These are phyloP conservation scores for Hypoxylon lienhwacheense DNA, from an alignment of 495 filamentous ascomycete species.

Conservation along the genomic window DNA sequence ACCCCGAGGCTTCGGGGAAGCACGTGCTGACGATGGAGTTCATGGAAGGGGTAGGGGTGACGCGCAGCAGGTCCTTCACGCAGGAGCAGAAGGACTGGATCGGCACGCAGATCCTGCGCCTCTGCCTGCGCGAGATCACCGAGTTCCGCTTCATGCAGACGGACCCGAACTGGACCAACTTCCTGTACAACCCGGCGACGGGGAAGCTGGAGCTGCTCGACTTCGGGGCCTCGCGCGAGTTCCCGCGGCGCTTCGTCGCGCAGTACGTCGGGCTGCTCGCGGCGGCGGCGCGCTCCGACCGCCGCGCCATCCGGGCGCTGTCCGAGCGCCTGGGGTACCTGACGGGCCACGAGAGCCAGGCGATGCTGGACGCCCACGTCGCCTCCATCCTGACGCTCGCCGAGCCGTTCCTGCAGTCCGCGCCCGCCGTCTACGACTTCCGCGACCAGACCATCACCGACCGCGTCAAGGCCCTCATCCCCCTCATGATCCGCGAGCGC, in stretches of 20 bases:
- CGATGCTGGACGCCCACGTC: constrained; percentile 87
- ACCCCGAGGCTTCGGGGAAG: constrained; percentile 76
- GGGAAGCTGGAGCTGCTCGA: constrained; percentile 87
- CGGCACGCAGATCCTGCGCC: constrained; percentile 86
- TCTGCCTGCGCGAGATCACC: constrained; percentile 89
- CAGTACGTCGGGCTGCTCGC: constrained; percentile 76
- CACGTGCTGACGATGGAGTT: constrained; percentile 93
- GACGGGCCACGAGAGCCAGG: constrained; percentile 78
- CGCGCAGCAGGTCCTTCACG: constrained; percentile 64
- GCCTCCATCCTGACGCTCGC: constrained; percentile 82
- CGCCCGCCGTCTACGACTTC: constrained; percentile 89
- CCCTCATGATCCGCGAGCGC: constrained; percentile 86
- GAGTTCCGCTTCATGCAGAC: constrained; percentile 99
- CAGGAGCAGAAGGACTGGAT: constrained; percentile 89
- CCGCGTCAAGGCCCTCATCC: constrained; percentile 80
- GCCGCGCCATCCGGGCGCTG: constrained; percentile 60
- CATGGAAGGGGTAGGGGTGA: constrained; percentile 85
- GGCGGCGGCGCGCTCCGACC: constrained; percentile 73
- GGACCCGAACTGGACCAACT: constrained; percentile 99
- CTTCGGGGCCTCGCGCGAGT: constrained; percentile 91
- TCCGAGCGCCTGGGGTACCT: constrained; percentile 88
- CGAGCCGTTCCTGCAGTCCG: constrained; percentile 77
- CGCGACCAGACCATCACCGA: constrained; percentile 93
- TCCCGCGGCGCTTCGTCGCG: constrained; percentile 73
- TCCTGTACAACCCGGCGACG: constrained; percentile 77